Evolutionary conservation across 805 yeast genomes (phyloP).

Genomic region (Komagataella mondaviorum): DNA sequence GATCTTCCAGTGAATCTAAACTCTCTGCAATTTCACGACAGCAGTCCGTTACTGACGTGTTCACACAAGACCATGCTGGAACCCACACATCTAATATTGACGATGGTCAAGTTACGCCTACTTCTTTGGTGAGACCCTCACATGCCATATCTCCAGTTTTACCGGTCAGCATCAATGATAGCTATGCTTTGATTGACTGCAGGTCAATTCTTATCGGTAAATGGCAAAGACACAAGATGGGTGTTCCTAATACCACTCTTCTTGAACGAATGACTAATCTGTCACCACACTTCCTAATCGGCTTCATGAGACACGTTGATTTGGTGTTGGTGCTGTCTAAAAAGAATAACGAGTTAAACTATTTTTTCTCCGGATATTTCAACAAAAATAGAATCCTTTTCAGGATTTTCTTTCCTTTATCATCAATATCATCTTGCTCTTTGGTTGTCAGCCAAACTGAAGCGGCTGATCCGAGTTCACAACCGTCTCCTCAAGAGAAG

Average conservation of each 20-base stretch:
- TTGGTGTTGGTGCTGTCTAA: conserved; percentile 56
- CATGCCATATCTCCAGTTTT: conserved; percentile 6
- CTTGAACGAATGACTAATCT: conserved; percentile 41
- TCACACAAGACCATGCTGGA: background rate
- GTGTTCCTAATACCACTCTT: conserved; percentile 27
- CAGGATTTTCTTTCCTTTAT: conserved; percentile 58
- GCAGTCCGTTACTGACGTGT: background rate
- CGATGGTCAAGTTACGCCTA: background rate
- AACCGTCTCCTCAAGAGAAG: conserved; percentile 24
- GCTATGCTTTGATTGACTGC: conserved; percentile 57
- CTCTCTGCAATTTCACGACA: background rate
- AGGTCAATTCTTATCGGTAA: conserved; percentile 60
- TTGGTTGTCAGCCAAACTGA: conserved; percentile 29
- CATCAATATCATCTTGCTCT: conserved; percentile 45
- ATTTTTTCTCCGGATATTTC: conserved; percentile 64
- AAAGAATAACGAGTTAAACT: conserved; percentile 60
- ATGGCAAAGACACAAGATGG: conserved; percentile 70
- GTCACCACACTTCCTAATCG: conserved; percentile 53
- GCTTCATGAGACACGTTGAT: conserved; percentile 56
- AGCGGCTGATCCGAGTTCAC: conserved; percentile 27
- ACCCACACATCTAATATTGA: background rate
- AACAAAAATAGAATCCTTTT: conserved; percentile 56
- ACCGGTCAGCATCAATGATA: conserved; percentile 47
- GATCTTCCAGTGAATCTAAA: background rate
- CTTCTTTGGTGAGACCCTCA: background rate